Evolutionary conservation across 208 protist species (phyloP), one percentile per base, ranked within the genome.

Genomic region (Crithidia fasciculata): DNA sequence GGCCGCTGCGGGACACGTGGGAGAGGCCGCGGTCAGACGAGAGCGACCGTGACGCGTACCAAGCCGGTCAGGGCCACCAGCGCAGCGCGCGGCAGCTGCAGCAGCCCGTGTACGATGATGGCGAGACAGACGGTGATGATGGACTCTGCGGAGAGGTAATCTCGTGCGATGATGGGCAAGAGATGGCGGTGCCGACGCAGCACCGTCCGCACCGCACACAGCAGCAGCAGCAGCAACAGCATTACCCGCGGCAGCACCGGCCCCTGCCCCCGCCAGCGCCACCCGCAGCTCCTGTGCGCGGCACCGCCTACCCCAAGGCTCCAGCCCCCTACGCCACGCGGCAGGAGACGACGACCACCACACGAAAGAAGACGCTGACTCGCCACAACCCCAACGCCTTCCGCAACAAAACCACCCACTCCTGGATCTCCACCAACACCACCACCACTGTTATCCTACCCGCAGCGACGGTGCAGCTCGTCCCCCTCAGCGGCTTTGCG

Each of bases 351-450:
- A 56, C 49, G 19, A 57, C 44, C 13, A 3, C 19, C 47, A 36
- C 69, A 15, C 44, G 36, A n/a, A 62, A 60, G 50, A 50, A 6
- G 9, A 56, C 43, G 37, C 53, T 15, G 18, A 66, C 15, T 0
- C 45, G 44, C 4, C 69, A 76, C 47, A 59, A 74, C 55, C 61
- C 70, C 2, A 69, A 68, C 54, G 74, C 72, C 15, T 88, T 91
- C 49, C 13, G 66, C 10, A 81, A 82, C 59, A 72, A 77, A 61
- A 86, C 73, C 15, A 81, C 78, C 2, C 66, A 80, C 45, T 81
- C 75, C 43, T 91, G 83, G 86, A 71, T 91, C 6, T 81, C 78
- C 3, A 88, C 86, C 9, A 88, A 82, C 58, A 91, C 83, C 7
- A 81, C 72, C 12, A 91, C 83, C 1, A 83, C 81, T 0, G 81